Evolutionary conservation across 352 stramenopile species (phyloP), one percentile per base, ranked within the genome.

Genomic region (Pythium biforme): DNA sequence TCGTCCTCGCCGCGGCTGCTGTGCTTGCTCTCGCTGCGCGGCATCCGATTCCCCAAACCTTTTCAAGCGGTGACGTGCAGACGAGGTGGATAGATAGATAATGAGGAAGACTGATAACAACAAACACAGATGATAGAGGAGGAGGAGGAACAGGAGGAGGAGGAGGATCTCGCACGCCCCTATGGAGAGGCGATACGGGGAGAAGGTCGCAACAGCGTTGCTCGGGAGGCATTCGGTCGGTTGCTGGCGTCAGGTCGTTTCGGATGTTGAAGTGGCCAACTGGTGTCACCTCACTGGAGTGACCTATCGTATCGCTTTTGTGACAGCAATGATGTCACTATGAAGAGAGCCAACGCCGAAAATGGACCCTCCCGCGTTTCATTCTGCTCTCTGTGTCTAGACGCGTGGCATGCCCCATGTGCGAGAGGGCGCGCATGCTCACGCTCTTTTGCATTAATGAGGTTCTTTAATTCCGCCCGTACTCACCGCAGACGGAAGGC

Each of bases 11-110:
- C 49, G 27, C 71, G 66, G 46, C 64, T 55, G 46, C 50, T 50
- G 43, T 25, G 29, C 51, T 70, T 70, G 57, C 56, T 70, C 45
- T 70, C 64, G 40, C 64, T 70, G 27, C 56, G 58, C 0, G 55
- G 63, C 63, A 70, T 70, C n/a, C n/a, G n/a, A n/a, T n/a, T n/a
- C n/a, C n/a, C n/a, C n/a, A n/a, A n/a, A n/a, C n/a, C n/a, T n/a
- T 23, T 19, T 12, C 17, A 14, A 9, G 11, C n/a, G 26, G 27
- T 43, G 26, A 53, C 14, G 37, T 12, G 15, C 2, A 7, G 17
- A 4, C 8, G 37, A n/a, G 14, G 9, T 10, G n/a, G 12, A 19
- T 48, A 57, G 37, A 34, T 23, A 29, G 10, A 51, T 20, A 51
- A 33, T 51, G 45, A 45, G 39, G 5, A 34, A 43, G 37, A 19